A percentile compares a stretch with the other conserved stretches of the same genome.
Evolutionary conservation across 2,329 filamentous ascomycete genomes (phyloP).

Genomic region (Penicillium sp.): DNA sequence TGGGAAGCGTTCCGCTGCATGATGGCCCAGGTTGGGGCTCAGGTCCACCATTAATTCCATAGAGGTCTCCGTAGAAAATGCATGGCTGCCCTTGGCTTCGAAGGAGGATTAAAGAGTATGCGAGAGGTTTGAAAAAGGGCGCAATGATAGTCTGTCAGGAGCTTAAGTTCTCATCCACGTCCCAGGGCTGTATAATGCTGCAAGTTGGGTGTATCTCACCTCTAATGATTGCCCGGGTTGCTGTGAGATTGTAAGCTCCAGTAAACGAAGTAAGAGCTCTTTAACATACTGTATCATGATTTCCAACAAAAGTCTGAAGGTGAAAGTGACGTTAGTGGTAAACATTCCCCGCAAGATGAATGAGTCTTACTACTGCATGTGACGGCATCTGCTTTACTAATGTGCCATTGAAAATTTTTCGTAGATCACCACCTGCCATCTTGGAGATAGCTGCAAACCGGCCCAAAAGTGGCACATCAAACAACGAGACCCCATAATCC

Average conservation of each 20-base stretch:
- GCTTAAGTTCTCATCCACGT: neutral
- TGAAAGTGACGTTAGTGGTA: constrained; percentile 2
- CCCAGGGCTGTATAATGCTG: neutral
- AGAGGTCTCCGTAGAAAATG: constrained; percentile 69
- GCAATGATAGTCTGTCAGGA: constrained; percentile 55
- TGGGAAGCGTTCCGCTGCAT: constrained; percentile 55
- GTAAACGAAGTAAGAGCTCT: no score
- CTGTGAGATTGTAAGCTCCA: constrained; percentile 30
- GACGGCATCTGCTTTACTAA: constrained; percentile 55
- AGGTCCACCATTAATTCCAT: constrained; percentile 55
- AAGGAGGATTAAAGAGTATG: constrained; percentile 69
- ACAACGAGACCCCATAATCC: constrained; percentile 60
- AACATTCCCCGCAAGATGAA: neutral
- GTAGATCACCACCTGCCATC: constrained; percentile 57
- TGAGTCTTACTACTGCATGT: constrained; percentile 54
- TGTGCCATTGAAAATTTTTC: constrained; percentile 60
- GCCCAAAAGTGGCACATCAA: constrained; percentile 67
- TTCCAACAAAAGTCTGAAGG: constrained; percentile 63
- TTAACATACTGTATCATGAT: constrained; percentile 65
- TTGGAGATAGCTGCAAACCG: constrained; percentile 62
- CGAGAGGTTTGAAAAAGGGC: constrained; percentile 67
- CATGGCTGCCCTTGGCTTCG: constrained; percentile 63
- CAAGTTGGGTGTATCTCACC: constrained; percentile 25
- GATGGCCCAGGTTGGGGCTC: constrained; percentile 47
- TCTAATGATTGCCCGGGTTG: constrained; percentile 62